phyloP scores from a whole-genome alignment of 768 basidiomycete species.

The Amylocystis lapponica region DNA sequence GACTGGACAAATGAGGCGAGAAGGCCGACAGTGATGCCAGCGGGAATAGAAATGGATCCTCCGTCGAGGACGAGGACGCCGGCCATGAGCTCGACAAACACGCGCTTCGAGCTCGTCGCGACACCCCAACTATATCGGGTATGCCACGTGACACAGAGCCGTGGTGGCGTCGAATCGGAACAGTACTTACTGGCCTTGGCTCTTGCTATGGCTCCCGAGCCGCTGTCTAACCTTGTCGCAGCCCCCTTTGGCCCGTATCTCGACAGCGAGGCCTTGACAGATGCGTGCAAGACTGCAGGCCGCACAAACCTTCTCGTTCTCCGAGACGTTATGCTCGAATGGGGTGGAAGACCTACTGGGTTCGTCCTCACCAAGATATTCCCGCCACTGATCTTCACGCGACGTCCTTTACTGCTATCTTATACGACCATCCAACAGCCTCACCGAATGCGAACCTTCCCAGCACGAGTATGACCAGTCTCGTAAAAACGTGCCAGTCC shows the following conservation, averaged over 20 bases:
- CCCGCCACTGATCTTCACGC: not conserved
- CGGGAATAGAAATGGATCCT: constrained; percentile 34
- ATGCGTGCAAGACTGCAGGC: constrained; percentile 5
- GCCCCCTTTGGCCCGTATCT: constrained; percentile 18
- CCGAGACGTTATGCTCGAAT: constrained; percentile 9
- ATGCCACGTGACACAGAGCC: no score
- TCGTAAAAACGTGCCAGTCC: constrained; percentile 21
- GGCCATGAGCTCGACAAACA: constrained; percentile 17
- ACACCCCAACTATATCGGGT: no score
- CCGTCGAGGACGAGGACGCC: constrained; percentile 11
- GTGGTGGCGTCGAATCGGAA: no score
- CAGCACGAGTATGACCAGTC: constrained; percentile 8
- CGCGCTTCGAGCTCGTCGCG: not conserved
- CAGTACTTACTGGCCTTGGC: no score
- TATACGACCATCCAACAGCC: constrained; percentile 6
- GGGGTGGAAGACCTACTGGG: constrained; percentile 10
- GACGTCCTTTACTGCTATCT: no score
- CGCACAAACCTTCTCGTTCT: constrained; percentile 5
- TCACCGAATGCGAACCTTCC: constrained; percentile 8
- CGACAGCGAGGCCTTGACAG: constrained; percentile 11
- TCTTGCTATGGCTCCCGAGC: not conserved
- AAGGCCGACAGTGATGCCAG: constrained; percentile 55
- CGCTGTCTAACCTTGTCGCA: constrained; percentile 5
- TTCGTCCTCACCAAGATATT: not conserved
- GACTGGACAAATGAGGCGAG: constrained; percentile 86